phyloP scores from a whole-genome alignment of 768 basidiomycete species.

The Lanmaoa pseudosensibilis region DNA sequence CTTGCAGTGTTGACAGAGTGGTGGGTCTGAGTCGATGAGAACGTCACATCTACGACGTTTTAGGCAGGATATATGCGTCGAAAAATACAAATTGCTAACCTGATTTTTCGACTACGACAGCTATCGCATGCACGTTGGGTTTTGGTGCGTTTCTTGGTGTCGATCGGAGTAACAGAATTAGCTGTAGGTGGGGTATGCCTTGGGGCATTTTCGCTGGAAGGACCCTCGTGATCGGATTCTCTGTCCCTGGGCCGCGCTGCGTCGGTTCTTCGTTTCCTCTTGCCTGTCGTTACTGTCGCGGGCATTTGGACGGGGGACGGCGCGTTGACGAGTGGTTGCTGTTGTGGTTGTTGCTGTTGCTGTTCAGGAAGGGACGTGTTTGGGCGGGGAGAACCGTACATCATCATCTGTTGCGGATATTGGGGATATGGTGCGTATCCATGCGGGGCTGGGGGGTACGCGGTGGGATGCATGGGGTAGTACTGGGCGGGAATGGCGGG shows the following conservation, averaged over 20 bases:
- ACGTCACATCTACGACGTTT: conserved; percentile 68
- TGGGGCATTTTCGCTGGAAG: conserved; percentile 46
- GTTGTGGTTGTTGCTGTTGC: conserved; percentile 25
- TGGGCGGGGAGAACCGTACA: conserved; percentile 53
- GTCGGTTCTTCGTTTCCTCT: conserved; percentile 64
- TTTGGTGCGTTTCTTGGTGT: conserved; percentile 87
- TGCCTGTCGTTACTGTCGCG: conserved; percentile 38
- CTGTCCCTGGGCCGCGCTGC: conserved; percentile 44
- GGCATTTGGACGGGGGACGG: conserved; percentile 35
- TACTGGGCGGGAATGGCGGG: conserved; percentile 47
- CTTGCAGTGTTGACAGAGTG: conserved; percentile 91
- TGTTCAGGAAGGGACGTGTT: conserved; percentile 39
- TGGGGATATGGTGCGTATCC: conserved; percentile 58
- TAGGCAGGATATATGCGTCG: conserved; percentile 11
- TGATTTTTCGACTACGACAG: conserved; percentile 87
- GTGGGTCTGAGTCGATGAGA: conserved; percentile 72
- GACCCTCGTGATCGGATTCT: conserved; percentile 61
- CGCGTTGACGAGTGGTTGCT: conserved; percentile 33
- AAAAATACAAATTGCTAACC: conserved; percentile 39
- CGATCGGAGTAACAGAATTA: conserved; percentile 38
- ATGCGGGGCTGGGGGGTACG: conserved; percentile 46
- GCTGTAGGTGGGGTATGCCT: conserved; percentile 34
- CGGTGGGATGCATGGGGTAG: conserved; percentile 57
- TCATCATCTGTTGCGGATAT: conserved; percentile 60
- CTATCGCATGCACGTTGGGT: conserved; percentile 92